These are phyloP conservation scores for Infundibulicybe gibba DNA, from an alignment of 768 basidiomycete species.

Conservation along the genomic window DNA sequence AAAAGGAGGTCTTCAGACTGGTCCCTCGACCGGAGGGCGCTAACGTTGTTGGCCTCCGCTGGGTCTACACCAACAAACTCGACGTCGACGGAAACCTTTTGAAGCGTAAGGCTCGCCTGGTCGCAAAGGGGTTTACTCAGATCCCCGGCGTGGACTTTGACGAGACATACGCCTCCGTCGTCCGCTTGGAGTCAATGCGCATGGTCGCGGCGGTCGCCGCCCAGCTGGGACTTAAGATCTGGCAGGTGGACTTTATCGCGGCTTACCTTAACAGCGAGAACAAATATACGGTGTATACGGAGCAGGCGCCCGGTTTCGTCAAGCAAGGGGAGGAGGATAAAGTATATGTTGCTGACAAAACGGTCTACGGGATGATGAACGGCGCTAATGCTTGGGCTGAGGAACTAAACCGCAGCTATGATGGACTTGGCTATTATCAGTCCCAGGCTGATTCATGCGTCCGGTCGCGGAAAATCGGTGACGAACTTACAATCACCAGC, in stretches of 20 bases:
- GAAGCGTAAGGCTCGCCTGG: conserved; percentile 17
- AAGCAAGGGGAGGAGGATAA: conserved; percentile 7
- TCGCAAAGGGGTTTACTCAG: background rate
- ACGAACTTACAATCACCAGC: conserved; percentile 8
- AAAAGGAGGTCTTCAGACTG: conserved; percentile 12
- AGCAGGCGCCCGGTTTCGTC: conserved; percentile 7
- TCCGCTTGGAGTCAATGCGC: conserved; percentile 7
- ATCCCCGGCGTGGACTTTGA: conserved; percentile 24
- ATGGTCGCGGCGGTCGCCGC: conserved; percentile 17
- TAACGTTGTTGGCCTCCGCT: conserved; percentile 6
- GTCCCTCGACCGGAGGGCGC: background rate
- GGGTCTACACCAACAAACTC: conserved; percentile 22
- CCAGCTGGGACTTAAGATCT: conserved; percentile 8
- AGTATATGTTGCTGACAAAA: conserved; percentile 16
- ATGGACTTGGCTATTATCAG: conserved; percentile 9
- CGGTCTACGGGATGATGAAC: conserved; percentile 11
- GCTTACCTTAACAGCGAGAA: too few species aligned
- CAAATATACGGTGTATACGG: conserved; percentile 8
- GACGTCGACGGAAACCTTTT: conserved; percentile 18
- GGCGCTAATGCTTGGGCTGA: conserved; percentile 8
- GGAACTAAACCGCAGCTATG: conserved; percentile 2
- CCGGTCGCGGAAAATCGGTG: background rate
- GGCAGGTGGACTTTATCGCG: conserved; percentile 18
- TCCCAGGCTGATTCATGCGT: conserved; percentile 15
- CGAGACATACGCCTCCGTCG: conserved; percentile 7